Evolutionary conservation across 805 yeast species (phyloP).

Genomic region (Saccharomyces eubayanus): DNA sequence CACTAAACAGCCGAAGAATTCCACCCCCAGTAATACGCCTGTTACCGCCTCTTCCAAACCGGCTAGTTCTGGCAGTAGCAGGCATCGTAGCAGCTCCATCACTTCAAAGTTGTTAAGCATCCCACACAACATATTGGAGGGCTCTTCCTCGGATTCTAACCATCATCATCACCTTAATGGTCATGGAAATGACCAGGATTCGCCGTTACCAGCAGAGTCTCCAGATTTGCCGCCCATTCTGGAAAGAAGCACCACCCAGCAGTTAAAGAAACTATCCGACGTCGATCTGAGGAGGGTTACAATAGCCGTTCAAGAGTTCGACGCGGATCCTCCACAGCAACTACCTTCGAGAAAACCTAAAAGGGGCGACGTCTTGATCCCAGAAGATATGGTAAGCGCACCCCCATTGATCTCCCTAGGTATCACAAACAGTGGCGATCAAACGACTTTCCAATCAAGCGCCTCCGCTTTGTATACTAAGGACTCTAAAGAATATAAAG

Average conservation of each 20-base stretch:
- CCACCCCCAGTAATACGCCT: conserved; percentile 2
- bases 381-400: conserved; percentile 54
- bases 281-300: conserved; percentile 52
- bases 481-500: conserved; percentile 38
- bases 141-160: conserved; percentile 6
- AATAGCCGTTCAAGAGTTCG: conserved; percentile 67
- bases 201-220: neutral
- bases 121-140: conserved; percentile 9
- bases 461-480: conserved; percentile 30
- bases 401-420: conserved; percentile 63
- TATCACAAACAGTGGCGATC: conserved; percentile 36
- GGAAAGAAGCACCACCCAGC: neutral
- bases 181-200: neutral
- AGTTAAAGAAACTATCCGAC: conserved; percentile 8
- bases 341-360: conserved; percentile 81
- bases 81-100: neutral
- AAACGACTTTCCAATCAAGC: neutral
- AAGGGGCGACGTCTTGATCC: conserved; percentile 65
- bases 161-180: conserved; percentile 1
- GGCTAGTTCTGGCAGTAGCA: neutral
- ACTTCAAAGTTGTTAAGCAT: conserved; percentile 8
- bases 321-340: conserved; percentile 85
- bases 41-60: conserved; percentile 4
- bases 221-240: neutral
- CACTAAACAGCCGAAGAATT: neutral